phyloP scores from a whole-genome alignment of 2,329 filamentous ascomycete genomes.

The Aspergillus calidoustus region DNA sequence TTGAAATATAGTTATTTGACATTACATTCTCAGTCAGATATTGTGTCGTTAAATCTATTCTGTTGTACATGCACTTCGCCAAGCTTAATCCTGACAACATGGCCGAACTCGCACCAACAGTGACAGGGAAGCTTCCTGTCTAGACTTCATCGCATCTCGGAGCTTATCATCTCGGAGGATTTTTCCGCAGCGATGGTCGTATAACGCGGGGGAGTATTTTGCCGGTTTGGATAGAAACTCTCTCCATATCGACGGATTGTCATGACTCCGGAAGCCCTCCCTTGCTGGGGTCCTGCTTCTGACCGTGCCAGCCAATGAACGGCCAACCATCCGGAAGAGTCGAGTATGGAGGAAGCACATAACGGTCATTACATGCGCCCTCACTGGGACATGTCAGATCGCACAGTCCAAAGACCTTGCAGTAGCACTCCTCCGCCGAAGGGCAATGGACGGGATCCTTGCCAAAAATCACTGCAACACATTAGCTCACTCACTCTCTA shows the following conservation, averaged over 20 bases:
- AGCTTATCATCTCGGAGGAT: neutral
- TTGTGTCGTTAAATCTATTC: slow-evolving; percentile 5
- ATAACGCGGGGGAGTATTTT: neutral
- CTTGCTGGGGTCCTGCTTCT: slow-evolving; percentile 39
- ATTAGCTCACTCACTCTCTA: slow-evolving; percentile 9
- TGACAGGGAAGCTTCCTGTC: neutral
- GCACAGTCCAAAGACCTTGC: slow-evolving; percentile 68
- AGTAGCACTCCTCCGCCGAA: slow-evolving; percentile 65
- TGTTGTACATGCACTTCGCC: neutral
- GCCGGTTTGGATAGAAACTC: neutral
- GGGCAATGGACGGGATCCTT: slow-evolving; percentile 65
- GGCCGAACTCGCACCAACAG: neutral
- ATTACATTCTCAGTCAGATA: neutral
- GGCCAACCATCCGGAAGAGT: slow-evolving; percentile 68
- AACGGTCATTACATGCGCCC: slow-evolving; percentile 59
- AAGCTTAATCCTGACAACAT: neutral
- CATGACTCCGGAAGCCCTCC: slow-evolving; percentile 36
- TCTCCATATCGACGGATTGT: slow-evolving; percentile 9
- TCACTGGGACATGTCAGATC: slow-evolving; percentile 47
- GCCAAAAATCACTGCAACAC: slow-evolving; percentile 60
- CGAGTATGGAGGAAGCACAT: slow-evolving; percentile 62
- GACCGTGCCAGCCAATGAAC: slow-evolving; percentile 56
- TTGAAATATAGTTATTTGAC: neutral
- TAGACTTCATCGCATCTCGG: neutral
- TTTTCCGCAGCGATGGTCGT: neutral